Base-by-base conservation (phyloP, 2,329 filamentous ascomycete species). In the Botryotinia convoluta region DNA sequence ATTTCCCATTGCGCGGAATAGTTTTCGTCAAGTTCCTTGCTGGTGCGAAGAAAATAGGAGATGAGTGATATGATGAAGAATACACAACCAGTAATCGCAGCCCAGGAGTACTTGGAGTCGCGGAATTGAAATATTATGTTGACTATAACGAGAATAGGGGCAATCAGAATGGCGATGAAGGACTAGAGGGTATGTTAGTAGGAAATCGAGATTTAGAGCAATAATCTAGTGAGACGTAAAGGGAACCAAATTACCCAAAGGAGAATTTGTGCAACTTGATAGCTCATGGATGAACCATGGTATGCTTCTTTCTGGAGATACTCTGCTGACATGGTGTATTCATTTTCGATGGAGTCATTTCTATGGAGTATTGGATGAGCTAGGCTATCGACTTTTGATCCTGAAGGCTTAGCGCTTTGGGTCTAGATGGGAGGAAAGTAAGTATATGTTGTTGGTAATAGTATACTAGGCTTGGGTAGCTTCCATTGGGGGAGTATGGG, bases 271-370 rank as follows among this genome's bases (percentile, higher is more conserved):
- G 64, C 64, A 54, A 39, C 51, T 10, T 67, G 51, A 29, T 67
- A 26, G 16, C 64, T 54, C 22, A 67, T 67, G 14, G 45, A 67
- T 67, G 64, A 67, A 54, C 45, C 45, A 20, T 39, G 64, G n/a
- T 67, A 67, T 2, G 45, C 45, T n/a, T 67, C 26, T 29, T 67
- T 26, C 35, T 39, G 45, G 3, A 67, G 45, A 54, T 67, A 67
- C n/a, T 67, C 64, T 10, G 32, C 26, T 22, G 45, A 67, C 6
- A 67, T 35, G 20, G n/a, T 10, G 37, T 67, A 67, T 54, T 54
- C 45, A 8, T 67, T 67, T 0, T 67, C 45, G 35, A 29, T 29
- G 16, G 12, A 39, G 1, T 18, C 9, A 20, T 54, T 6, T 4
- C 39, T 5, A 2, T 9, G 18, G 22, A 22, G 39, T 45, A n/a